Percentiles rank a stretch among this genome's conserved stretches.
Conservation (phyloP, 306 rosid genomes). For the Styphnolobium japonicum region DNA sequence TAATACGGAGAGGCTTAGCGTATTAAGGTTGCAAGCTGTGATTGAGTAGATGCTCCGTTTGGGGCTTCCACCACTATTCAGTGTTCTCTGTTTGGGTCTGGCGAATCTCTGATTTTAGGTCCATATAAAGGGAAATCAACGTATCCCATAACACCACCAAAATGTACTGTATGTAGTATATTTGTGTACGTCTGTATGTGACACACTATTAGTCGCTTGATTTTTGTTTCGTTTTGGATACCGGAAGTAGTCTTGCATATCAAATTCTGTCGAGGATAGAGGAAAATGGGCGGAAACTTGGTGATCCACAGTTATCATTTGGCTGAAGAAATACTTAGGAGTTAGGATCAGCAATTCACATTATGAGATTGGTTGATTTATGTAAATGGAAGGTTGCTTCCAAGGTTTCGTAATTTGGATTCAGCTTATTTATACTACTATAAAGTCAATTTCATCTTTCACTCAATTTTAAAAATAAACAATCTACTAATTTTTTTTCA, state of each 20-base stretch:
- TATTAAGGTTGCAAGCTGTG: neutral
- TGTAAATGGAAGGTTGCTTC: neutral
- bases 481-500: no score
- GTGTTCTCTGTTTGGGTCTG: neutral
- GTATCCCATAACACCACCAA: neutral
- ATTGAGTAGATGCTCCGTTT: neutral
- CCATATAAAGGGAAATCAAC: constrained; percentile 1
- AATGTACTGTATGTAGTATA: neutral
- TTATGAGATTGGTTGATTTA: no score
- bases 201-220: neutral
- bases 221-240: neutral
- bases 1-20: neutral
- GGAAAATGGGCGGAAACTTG: neutral
- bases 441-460: no score
- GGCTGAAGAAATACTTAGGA: neutral
- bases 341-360: neutral
- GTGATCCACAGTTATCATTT: no score
- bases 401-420: neutral
- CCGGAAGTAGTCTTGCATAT: neutral
- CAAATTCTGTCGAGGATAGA: neutral
- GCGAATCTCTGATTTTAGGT: constrained; percentile 4
- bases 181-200: neutral
- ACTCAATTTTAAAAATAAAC: no score
- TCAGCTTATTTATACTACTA: no score
- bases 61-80: constrained; percentile 7